Conservation (phyloP, 108 stramenopile species). For the Discostella stelligeroides region DNA sequence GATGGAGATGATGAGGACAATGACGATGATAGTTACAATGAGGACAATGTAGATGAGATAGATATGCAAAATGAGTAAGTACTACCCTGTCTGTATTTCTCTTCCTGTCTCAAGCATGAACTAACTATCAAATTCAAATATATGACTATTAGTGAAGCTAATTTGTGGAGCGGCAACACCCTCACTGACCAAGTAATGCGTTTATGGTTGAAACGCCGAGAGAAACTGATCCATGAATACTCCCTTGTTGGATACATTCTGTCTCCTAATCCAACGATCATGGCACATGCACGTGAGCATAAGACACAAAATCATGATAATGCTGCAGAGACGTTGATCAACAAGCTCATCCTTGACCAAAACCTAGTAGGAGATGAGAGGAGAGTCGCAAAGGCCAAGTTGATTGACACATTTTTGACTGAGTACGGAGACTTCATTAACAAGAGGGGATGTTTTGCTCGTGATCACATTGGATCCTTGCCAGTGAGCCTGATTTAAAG, state of each 20-base stretch:
- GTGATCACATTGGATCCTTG: not conserved
- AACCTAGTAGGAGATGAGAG: not conserved
- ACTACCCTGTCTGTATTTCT: too few species aligned
- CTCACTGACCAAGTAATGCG: not conserved
- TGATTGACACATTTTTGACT: not conserved
- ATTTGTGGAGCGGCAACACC: conserved; percentile 1
- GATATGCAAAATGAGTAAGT: conserved; percentile 3
- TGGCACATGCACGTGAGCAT: too few species aligned
- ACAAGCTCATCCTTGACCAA: not conserved
- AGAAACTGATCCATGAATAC: not conserved
- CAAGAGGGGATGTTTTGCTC: not conserved
- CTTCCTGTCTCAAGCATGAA: too few species aligned
- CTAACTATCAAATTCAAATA: too few species aligned
- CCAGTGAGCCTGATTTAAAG: not conserved
- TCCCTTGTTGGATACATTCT: conserved; percentile 10
- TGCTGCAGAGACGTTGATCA: not conserved
- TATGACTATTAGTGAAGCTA: not conserved
- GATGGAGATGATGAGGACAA: conserved; percentile 7
- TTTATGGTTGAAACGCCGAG: not conserved
- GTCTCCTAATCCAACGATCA: conserved; percentile 8
- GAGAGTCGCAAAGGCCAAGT: not conserved
- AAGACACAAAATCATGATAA: not conserved
- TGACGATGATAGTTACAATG: conserved; percentile 6
- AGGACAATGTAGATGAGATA: not conserved
- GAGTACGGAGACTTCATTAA: not conserved